These are phyloP conservation scores for Candida tetrigidarum DNA, from an alignment of 1,139 yeast genomes.

Conservation along the genomic window DNA sequence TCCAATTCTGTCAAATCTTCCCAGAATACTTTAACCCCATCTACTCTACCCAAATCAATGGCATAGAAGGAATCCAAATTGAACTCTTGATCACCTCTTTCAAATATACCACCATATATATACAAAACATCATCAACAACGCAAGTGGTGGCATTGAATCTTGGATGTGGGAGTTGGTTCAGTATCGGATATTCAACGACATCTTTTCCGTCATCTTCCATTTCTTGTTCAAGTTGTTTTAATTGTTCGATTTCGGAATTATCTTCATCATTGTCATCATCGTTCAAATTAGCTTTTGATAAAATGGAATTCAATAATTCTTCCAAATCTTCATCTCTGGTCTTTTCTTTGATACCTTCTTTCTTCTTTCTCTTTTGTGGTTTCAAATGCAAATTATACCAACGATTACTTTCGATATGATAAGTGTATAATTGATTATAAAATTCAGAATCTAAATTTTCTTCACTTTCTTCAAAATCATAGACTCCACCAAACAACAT, in stretches of 20 bases:
- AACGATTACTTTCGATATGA: conserved; percentile 84
- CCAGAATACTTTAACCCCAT: conserved; percentile 90
- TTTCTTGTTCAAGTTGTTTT: conserved; percentile 35
- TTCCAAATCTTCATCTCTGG: conserved; percentile 83
- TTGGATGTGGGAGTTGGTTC: conserved; percentile 77
- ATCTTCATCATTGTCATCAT: conserved; percentile 52
- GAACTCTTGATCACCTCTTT: conserved; percentile 83
- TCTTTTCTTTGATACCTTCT: conserved; percentile 48
- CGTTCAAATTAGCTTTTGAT: conserved; percentile 68
- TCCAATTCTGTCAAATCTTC: conserved; percentile 64
- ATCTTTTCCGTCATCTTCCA: conserved; percentile 40
- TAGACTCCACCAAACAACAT: conserved; percentile 94
- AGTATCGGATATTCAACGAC: conserved; percentile 56
- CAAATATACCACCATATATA: conserved; percentile 94
- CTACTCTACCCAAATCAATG: conserved; percentile 82
- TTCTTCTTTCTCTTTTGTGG: conserved; percentile 58
- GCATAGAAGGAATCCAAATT: conserved; percentile 85
- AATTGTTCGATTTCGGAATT: conserved; percentile 46
- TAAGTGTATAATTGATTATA: conserved; percentile 82
- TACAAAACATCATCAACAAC: conserved; percentile 85
- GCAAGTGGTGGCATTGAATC: conserved; percentile 86
- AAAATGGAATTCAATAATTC: conserved; percentile 76
- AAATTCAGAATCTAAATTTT: conserved; percentile 81
- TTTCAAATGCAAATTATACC: conserved; percentile 78
- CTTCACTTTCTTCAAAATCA: conserved; percentile 95